A percentile compares a stretch with the other conserved stretches of the same genome.
phyloP scores from a whole-genome alignment of 768 basidiomycete genomes.

The Xerocomus potaroensis region DNA sequence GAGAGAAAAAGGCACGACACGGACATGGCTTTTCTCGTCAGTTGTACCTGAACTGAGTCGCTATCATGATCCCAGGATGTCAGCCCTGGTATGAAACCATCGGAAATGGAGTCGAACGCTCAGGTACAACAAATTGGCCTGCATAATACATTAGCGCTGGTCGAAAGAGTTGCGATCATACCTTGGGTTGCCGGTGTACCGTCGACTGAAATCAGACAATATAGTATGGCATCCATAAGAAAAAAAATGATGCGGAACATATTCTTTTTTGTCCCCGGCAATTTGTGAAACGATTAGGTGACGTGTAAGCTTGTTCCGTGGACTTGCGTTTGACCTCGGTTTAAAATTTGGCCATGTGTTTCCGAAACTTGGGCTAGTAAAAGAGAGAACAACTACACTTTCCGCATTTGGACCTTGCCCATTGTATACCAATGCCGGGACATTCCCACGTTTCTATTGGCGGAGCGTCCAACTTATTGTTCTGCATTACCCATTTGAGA shows the following conservation, averaged over 20 bases:
- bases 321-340: not conserved
- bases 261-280: slow-evolving; percentile 1
- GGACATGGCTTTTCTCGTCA: not conserved
- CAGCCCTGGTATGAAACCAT: slow-evolving; percentile 3
- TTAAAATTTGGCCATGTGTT: too few species aligned
- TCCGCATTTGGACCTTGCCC: slow-evolving; percentile 15
- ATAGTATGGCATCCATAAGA: not conserved
- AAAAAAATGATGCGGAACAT: not conserved
- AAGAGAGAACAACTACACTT: slow-evolving; percentile 17
- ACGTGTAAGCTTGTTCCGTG: not conserved
- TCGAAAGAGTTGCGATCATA: not conserved
- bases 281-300: not conserved
- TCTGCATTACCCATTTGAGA: slow-evolving; percentile 5
- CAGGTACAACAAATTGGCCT: not conserved
- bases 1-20: not conserved
- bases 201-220: not conserved
- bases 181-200: not conserved
- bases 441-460: slow-evolving; percentile 6
- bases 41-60: not conserved
- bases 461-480: slow-evolving; percentile 20
- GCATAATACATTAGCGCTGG: not conserved
- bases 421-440: slow-evolving; percentile 16
- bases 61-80: not conserved
- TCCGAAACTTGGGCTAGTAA: too few species aligned
- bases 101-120: not conserved